Evolutionary conservation across 352 stramenopile genomes (phyloP).

Genomic region (Thraustotheca clavata): DNA sequence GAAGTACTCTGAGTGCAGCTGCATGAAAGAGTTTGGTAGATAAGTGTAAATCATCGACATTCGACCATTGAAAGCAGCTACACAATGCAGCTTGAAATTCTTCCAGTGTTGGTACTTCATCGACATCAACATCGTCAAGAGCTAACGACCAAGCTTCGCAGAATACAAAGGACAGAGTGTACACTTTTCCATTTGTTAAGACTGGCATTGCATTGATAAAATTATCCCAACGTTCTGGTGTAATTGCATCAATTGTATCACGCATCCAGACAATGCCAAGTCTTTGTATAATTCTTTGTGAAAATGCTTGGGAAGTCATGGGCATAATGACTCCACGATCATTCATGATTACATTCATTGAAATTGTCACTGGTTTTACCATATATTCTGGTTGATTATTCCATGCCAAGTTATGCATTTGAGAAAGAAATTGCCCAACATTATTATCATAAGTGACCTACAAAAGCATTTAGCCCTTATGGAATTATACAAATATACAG

Average conservation of each 20-base stretch:
- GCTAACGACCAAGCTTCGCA: constrained; percentile 75
- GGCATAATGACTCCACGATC: constrained; percentile 69
- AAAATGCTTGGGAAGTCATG: constrained; percentile 70
- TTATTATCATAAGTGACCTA: not conserved
- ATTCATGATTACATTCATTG: constrained; percentile 75
- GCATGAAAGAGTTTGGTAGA: constrained; percentile 67
- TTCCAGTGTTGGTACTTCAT: constrained; percentile 55
- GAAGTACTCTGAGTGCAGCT: constrained; percentile 75
- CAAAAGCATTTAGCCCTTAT: constrained; percentile 23
- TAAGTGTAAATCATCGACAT: constrained; percentile 48
- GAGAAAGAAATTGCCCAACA: constrained; percentile 32
- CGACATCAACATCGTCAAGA: constrained; percentile 33
- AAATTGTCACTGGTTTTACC: constrained; percentile 60
- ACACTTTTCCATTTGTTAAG: constrained; percentile 56
- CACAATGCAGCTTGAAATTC: constrained; percentile 67
- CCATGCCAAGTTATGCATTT: constrained; percentile 64
- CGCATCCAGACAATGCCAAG: constrained; percentile 74
- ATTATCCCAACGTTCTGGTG: constrained; percentile 52
- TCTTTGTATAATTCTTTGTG: constrained; percentile 51
- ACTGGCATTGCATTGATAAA: constrained; percentile 55
- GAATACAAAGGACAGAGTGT: constrained; percentile 80
- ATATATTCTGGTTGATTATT: constrained; percentile 40
- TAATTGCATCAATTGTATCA: constrained; percentile 63
- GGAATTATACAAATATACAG: constrained; percentile 17
- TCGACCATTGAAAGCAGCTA: constrained; percentile 72